Conservation (phyloP, 768 basidiomycete species). For the Boletus insuetus region DNA sequence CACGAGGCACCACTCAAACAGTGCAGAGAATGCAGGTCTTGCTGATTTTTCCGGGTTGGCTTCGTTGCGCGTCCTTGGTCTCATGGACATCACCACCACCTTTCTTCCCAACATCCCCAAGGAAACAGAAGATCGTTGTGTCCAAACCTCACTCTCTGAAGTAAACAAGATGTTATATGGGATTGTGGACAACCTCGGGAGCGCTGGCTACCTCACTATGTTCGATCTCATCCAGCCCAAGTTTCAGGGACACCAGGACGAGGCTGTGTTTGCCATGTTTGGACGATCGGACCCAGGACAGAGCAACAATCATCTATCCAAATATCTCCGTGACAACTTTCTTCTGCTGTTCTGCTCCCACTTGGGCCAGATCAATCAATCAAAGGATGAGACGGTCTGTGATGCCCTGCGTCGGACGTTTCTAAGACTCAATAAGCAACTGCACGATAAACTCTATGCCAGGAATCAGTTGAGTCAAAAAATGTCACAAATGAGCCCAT, state of each 20-base stretch:
- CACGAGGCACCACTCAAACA: constrained; percentile 28
- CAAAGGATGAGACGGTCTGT: too few species aligned
- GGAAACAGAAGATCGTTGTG: constrained; percentile 83
- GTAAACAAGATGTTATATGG: constrained; percentile 94
- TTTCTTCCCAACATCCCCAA: constrained; percentile 67
- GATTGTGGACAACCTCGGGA: constrained; percentile 89
- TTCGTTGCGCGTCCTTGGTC: constrained; percentile 84
- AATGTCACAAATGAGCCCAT: too few species aligned
- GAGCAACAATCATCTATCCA: too few species aligned
- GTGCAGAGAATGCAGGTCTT: constrained; percentile 36
- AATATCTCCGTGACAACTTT: too few species aligned
- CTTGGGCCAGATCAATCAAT: too few species aligned
- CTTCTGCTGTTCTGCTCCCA: too few species aligned
- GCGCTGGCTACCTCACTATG: constrained; percentile 77
- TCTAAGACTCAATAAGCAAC: too few species aligned
- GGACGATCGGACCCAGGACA: too few species aligned
- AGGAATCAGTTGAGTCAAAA: too few species aligned
- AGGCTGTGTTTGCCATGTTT: too few species aligned
- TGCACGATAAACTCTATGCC: too few species aligned
- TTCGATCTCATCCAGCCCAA: constrained; percentile 89
- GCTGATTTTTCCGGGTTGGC: constrained; percentile 87
- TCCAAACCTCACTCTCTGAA: constrained; percentile 86
- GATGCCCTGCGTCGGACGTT: too few species aligned
- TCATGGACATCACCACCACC: constrained; percentile 89
- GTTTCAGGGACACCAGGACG: constrained; percentile 71